Percentiles rank a stretch among this genome's conserved stretches.
These are phyloP conservation scores for Poterioochromonas sp. DNA, from an alignment of 352 stramenopile species.

Conservation along the genomic window DNA sequence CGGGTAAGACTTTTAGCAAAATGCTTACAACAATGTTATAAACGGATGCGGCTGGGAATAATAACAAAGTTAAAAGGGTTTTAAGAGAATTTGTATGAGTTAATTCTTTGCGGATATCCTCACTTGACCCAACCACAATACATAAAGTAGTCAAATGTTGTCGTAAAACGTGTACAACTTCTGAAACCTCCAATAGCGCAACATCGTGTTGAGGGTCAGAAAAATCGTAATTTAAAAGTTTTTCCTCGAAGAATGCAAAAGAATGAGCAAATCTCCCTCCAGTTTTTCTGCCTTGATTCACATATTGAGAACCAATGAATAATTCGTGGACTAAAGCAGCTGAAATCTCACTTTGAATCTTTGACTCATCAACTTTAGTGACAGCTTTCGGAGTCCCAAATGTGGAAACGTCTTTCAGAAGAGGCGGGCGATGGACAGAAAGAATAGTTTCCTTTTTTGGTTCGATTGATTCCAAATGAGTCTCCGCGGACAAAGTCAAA, in stretches of 20 bases:
- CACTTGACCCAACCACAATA: not conserved
- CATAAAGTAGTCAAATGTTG: not conserved
- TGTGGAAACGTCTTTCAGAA: not conserved
- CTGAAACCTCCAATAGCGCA: no score
- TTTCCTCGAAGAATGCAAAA: no score
- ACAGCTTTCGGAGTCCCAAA: not conserved
- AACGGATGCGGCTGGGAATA: no score
- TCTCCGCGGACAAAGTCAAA: not conserved
- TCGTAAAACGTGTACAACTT: not conserved
- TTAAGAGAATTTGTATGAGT: no score
- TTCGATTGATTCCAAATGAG: not conserved
- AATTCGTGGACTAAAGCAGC: not conserved
- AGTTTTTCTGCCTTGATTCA: not conserved
- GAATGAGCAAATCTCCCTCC: no score
- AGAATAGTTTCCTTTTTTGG: not conserved
- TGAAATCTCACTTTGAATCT: not conserved
- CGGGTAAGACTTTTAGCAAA: not conserved
- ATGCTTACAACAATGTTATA: not conserved
- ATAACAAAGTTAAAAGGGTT: no score
- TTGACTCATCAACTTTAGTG: not conserved
- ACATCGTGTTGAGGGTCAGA: no score
- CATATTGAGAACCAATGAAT: constrained; percentile 4
- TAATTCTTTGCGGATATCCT: no score
- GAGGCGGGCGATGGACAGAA: not conserved
- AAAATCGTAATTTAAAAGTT: no score